Evolutionary conservation across 192 early-diverging fungal species (phyloP).

Genomic region (Dimargaris cristalligena): DNA sequence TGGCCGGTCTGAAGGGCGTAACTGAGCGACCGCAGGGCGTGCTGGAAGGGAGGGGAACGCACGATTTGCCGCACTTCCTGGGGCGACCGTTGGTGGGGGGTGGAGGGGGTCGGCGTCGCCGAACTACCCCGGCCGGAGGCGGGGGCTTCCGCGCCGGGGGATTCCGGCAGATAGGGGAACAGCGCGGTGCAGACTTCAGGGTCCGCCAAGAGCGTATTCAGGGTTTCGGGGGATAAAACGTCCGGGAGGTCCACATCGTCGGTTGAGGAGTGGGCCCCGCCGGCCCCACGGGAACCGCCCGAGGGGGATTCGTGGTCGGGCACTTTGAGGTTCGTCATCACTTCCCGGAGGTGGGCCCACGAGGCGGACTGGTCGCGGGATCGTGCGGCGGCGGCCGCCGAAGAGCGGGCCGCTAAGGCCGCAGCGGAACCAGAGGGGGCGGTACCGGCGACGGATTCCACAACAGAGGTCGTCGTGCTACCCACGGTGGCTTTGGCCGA

Average conservation of each 20-base stretch:
- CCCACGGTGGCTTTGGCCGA: constrained; percentile 12
- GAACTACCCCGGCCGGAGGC: too few species aligned
- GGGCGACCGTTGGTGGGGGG: neutral
- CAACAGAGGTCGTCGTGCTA: constrained; percentile 8
- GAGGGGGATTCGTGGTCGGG: neutral
- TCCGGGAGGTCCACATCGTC: constrained; percentile 22
- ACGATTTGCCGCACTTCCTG: constrained; percentile 18
- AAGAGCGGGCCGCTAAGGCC: constrained; percentile 12
- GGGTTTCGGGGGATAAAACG: constrained; percentile 20
- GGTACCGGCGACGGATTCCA: constrained; percentile 7
- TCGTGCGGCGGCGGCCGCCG: neutral
- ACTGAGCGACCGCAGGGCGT: constrained; percentile 23
- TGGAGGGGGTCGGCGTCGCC: neutral
- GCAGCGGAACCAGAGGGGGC: constrained; percentile 9
- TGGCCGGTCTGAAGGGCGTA: constrained; percentile 27
- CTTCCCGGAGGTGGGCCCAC: constrained; percentile 9
- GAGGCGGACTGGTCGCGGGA: neutral
- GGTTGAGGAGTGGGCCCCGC: too few species aligned
- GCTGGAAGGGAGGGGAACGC: constrained; percentile 29
- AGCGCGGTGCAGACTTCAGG: constrained; percentile 16
- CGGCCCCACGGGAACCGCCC: too few species aligned
- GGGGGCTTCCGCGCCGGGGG: constrained; percentile 7
- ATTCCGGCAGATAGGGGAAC: constrained; percentile 27
- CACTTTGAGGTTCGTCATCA: neutral
- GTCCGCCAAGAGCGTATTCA: constrained; percentile 21